phyloP scores from a whole-genome alignment of 106 monocot genomes.

The Posidonia australis region DNA sequence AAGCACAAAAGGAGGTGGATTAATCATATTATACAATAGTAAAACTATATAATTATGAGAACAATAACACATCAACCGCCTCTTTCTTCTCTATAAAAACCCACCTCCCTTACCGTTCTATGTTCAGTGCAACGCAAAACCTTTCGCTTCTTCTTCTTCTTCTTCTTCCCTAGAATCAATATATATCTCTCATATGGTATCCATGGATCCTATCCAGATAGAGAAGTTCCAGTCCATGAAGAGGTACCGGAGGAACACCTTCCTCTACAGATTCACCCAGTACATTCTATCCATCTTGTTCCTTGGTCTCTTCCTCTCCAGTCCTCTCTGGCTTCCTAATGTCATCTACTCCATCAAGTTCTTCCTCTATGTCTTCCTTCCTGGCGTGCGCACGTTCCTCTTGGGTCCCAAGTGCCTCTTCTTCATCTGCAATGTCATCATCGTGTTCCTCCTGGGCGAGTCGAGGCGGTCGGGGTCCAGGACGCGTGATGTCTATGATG shows the following conservation, averaged over 20 bases:
- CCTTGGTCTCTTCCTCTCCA: constrained; percentile 17
- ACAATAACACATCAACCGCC: no score
- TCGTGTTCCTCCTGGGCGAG: constrained; percentile 17
- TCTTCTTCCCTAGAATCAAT: no score
- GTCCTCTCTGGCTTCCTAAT: constrained; percentile 20
- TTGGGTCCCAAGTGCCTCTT: constrained; percentile 14
- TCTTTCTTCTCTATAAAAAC: no score
- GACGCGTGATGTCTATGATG: constrained; percentile 18
- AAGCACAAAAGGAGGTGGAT: no score
- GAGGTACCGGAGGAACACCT: constrained; percentile 7
- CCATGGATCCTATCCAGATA: constrained; percentile 12
- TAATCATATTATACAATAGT: no score
- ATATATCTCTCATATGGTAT: no score
- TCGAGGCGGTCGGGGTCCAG: constrained; percentile 6
- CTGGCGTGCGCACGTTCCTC: background rate
- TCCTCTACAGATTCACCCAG: background rate
- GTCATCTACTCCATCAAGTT: background rate
- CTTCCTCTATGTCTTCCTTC: background rate
- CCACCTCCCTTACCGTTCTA: no score
- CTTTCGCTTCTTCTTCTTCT: no score
- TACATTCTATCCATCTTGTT: background rate
- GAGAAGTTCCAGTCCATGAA: constrained; percentile 22
- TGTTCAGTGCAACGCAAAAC: no score
- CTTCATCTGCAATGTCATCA: constrained; percentile 17
- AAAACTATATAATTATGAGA: no score